These are phyloP conservation scores for Zopfochytrium polystomum DNA, from an alignment of 371 early-diverging fungal genomes.

Conservation along the genomic window DNA sequence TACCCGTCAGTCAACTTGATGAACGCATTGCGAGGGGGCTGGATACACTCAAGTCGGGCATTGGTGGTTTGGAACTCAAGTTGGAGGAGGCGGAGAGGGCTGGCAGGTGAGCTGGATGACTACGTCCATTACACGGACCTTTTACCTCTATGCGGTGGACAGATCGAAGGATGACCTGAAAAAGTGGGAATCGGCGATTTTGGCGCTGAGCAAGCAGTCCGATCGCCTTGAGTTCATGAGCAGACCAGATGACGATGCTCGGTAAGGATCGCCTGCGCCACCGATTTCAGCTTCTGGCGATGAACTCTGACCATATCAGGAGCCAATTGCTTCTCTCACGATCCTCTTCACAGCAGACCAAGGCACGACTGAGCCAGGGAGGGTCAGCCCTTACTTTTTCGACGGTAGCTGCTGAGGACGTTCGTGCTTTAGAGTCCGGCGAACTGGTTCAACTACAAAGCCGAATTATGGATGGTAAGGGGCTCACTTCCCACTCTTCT, in stretches of 20 bases:
- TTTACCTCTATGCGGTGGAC: neutral
- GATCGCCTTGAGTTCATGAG: conserved; percentile 37
- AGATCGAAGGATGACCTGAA: conserved; percentile 28
- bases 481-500: neutral
- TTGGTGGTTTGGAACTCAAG: conserved; percentile 56
- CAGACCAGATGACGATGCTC: conserved; percentile 19
- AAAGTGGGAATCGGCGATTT: conserved; percentile 37
- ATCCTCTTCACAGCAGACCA: neutral
- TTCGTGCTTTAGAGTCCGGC: too few species aligned
- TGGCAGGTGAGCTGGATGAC: conserved; percentile 22
- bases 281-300: neutral
- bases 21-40: conserved; percentile 56
- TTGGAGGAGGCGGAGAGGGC: conserved; percentile 63
- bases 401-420: conserved; percentile 9
- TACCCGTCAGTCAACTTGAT: conserved; percentile 60
- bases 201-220: conserved; percentile 33
- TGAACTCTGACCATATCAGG: conserved; percentile 1
- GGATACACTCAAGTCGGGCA: conserved; percentile 53
- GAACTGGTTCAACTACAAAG: conserved; percentile 71
- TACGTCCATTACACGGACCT: conserved; percentile 8
- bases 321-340: conserved; percentile 11
- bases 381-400: neutral
- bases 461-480: conserved; percentile 69
- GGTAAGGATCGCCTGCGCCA: neutral
- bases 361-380: neutral